Base-by-base conservation (phyloP, 805 yeast species). In the Yamadazyma laniorum region DNA sequence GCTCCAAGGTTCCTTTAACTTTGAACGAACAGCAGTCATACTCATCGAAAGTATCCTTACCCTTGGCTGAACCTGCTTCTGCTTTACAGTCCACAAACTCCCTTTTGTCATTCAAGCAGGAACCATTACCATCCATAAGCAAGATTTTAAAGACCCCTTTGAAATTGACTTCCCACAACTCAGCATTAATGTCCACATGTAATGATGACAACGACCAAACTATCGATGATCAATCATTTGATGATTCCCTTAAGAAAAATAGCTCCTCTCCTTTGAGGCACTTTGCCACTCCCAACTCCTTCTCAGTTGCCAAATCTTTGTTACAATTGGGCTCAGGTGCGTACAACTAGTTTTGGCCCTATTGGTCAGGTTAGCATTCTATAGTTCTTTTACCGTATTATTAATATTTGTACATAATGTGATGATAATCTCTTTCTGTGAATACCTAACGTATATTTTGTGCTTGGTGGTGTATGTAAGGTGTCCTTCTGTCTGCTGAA, bases 211-310 rank as follows among this genome's bases (percentile, higher is more conserved):
- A 43, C 43, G 41, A 41, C 33, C 38, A 32, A 32, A 39, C 49
- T 32, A 48, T 48, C 28, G 48, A 48, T 41, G 60, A 55, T 33
- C 56, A 53, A 26, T 51, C 59, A 33, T 52, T 52, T 27, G 50
- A 45, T 38, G 50, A 42, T 25, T 42, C 43, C 14, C 9, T 35
- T 19, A 37, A 38, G 13, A 32, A 42, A 19, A 48, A 45, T 23
- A 40, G 63, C 35, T 59, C 66, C 9, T 64, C 70, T 30, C 72
- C 73, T 4, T 47, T 63, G 26, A 60, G 44, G 40, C 53, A 55
- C 32, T 64, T 66, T 37, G 70, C 70, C n/a, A 68, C 74, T 15
- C 74, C 74, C 35, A 68, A 65, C 51, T 63, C 70, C 36, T 68
- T 68, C 43, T 59, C 65, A 34, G 72, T 68, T 38, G 74, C 74